These are phyloP conservation scores for Incumbomyces delicatus DNA, from an alignment of 2,329 filamentous ascomycete genomes.

Conservation along the genomic window DNA sequence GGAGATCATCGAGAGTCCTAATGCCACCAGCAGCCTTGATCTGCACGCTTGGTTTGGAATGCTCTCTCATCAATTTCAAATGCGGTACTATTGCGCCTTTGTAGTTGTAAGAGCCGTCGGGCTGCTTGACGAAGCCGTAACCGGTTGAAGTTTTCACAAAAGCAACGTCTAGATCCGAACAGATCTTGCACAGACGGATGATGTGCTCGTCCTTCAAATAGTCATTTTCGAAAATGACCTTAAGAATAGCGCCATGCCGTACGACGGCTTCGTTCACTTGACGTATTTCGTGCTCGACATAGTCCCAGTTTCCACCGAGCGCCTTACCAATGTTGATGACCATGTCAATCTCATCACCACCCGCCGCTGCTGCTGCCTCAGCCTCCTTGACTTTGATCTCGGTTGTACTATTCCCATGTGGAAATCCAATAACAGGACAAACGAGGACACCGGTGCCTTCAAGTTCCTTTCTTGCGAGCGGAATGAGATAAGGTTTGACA, in stretches of 20 bases:
- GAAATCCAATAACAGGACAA: constrained; percentile 53
- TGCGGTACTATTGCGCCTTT: constrained; percentile 43
- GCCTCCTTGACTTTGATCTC: constrained; percentile 48
- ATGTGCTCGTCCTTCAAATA: constrained; percentile 45
- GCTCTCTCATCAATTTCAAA: constrained; percentile 45
- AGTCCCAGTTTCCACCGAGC: constrained; percentile 22
- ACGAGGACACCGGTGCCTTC: constrained; percentile 40
- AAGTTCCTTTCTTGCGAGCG: constrained; percentile 40
- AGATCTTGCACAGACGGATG: constrained; percentile 45
- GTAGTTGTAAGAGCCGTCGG: constrained; percentile 43
- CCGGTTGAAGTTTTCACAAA: constrained; percentile 55
- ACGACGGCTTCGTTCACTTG: constrained; percentile 41
- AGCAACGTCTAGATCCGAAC: constrained; percentile 40
- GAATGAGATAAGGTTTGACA: constrained; percentile 48
- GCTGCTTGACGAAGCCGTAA: constrained; percentile 49
- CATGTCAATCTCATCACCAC: constrained; percentile 50
- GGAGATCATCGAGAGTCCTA: constrained; percentile 46
- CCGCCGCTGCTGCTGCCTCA: constrained; percentile 35
- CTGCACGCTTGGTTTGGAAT: constrained; percentile 36
- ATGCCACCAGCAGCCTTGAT: constrained; percentile 52
- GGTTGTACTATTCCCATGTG: constrained; percentile 48
- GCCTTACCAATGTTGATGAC: constrained; percentile 53
- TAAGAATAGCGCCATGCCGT: constrained; percentile 35
- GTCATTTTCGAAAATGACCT: constrained; percentile 56
- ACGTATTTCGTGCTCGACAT: constrained; percentile 22